Evolutionary conservation across 148 eudicot genomes (phyloP), one percentile per base, ranked within the genome.

Genomic region (Vaccinium darrowii): DNA sequence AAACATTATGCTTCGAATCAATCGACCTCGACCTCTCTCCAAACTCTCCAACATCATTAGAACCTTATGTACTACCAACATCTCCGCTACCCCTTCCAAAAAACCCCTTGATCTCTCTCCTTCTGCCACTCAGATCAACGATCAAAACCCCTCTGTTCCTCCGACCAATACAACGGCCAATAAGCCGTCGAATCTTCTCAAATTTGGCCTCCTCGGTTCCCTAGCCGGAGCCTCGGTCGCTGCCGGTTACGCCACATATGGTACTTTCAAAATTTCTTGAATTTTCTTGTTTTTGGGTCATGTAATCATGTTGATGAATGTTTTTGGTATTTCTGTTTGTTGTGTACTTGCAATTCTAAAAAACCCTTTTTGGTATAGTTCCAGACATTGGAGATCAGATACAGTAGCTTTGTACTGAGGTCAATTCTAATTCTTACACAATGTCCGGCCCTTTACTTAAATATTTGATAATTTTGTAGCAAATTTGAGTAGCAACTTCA

Each of bases 11-110:
- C 81, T 78, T 78, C 81, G 81, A 53, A 15, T 78, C 63, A 18
- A n/a, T 78, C 81, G 81, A 78, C 5, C 63, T 78, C 81, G 63
- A 52, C 25, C 81, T 54, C 62, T 78, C 47, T 78, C 80, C 36
- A 51, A 16, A 23, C 8, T 23, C 36, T 77, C 81, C 63, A 52
- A 54, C 39, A 6, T 3, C 81, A 6, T 78, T 53, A 49, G 81
- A 27, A 21, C 81, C 81, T 27, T 78, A 2, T 78, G 81, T 15
- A 78, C 62, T 49, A 56, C 33, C 62, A 21, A 78, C 11, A n/a
- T 78, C n/a, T 78, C 81, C 52, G 63, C 63, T 0, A 78, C 56
- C 62, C 62, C 81, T 78, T 15, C 81, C 81, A 78, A 78, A 53
- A 30, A 53, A 78, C 47, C 43, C 6, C 39, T 69, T 10, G 47